Percentiles rank a stretch among this genome's conserved stretches.
Evolutionary conservation across 1,284 basidiomycete species (phyloP).

Genomic region (Vanrija sp.): DNA sequence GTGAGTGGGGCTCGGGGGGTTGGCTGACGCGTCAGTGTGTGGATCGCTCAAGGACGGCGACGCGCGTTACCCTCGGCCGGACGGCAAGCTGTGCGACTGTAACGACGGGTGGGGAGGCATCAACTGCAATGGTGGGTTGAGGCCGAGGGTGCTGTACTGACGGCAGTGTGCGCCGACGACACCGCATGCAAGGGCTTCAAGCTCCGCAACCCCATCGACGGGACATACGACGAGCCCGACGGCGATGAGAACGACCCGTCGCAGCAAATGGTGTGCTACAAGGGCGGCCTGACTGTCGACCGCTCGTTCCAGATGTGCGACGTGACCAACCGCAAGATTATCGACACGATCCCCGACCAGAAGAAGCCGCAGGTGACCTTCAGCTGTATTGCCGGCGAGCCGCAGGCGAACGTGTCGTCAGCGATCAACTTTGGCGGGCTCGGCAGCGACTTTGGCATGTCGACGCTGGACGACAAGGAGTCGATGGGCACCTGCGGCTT

Average conservation of each 20-base stretch:
- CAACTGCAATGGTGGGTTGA: conserved; percentile 82
- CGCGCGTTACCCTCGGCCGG: conserved; percentile 72
- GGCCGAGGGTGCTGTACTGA: not conserved
- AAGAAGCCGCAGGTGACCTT: conserved; percentile 90
- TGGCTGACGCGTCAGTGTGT: conserved; percentile 59
- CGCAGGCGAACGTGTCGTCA: conserved; percentile 10
- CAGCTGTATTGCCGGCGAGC: conserved; percentile 59
- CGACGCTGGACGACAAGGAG: conserved; percentile 11
- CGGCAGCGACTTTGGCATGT: not conserved
- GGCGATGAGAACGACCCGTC: conserved; percentile 53
- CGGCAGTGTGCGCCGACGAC: conserved; percentile 76
- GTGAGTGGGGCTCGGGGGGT: conserved; percentile 53
- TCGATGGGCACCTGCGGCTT: conserved; percentile 66
- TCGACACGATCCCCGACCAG: conserved; percentile 80
- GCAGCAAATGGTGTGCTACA: conserved; percentile 87
- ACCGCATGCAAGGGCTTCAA: conserved; percentile 72
- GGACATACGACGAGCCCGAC: conserved; percentile 33
- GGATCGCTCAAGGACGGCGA: conserved; percentile 87
- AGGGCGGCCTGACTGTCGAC: conserved; percentile 82
- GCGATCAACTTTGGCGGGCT: conserved; percentile 22
- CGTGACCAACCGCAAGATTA: conserved; percentile 89
- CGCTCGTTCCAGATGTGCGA: conserved; percentile 96
- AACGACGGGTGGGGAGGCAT: conserved; percentile 92
- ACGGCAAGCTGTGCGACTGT: conserved; percentile 75
- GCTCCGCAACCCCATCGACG: conserved; percentile 49